Base-by-base conservation (phyloP, 768 basidiomycete species). In the Chalciporus sphaerocephalus region DNA sequence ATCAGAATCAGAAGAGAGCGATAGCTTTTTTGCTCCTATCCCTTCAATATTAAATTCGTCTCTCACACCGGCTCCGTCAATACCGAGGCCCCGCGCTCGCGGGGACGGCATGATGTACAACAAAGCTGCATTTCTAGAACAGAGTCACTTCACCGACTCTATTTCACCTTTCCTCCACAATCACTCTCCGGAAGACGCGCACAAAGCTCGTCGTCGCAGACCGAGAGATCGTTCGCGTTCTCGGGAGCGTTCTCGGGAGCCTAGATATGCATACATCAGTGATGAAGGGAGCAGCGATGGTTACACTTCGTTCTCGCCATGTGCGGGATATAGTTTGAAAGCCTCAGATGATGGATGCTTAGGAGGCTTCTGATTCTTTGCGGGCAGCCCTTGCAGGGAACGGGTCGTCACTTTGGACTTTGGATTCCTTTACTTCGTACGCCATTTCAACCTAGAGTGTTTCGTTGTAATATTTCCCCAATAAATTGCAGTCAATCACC, bases 1-100 rank as follows among this genome's bases (percentile, higher is more conserved):
- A 15, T 74, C 72, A 15, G 80, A 81, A 61, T 80, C 78, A 5
- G 83, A 85, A 54, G 82, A 85, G 67, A 78, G 75, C 45, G 83
- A 85, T 61, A 74, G 72, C 41, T 73, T 76, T 50, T 44, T 64
- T 10, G 66, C 65, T 42, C 53, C 51, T n/a, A 36, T 44, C 6
- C 60, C 65, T 17, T 66, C 66, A 38, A 40, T 44, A 35, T 21
- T 2, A 18, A 35, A 49, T 33, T 35, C 38, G 28, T 39, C 40
- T 5, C 34, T 47, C 17, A 37, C 10, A 5, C 46, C 46, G 13
- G 46, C 46, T 16, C 46, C 46, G 17, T 47, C 46, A 47, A 52
- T 52, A 52, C 38, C 53, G 23, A 40, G 44, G 51, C 40, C 44
- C 18, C 53, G 46, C 37, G 22, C 30, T 46, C 50, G 51, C 35